Evolutionary conservation across 306 rosid genomes (phyloP), one percentile per base, ranked within the genome.

Genomic region (Ormosia semicastrata): DNA sequence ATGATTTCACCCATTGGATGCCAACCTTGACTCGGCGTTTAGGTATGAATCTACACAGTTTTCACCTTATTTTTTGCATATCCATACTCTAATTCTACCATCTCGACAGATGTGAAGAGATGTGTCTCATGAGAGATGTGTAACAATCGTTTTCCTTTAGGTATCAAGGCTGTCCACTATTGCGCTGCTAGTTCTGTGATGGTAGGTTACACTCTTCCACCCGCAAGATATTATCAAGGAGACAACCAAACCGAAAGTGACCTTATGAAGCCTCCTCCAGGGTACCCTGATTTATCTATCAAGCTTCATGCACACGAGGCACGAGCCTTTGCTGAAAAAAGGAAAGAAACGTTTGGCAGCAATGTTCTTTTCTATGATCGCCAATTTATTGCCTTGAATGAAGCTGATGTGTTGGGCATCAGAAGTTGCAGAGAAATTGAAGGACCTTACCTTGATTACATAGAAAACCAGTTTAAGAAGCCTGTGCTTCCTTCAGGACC

Each of bases 1-100:
- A 54, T 15, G 89, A 86, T 39, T 86, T 86, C 82, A n/a, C 85
- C 0, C 71, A 80, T 71, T 83, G 85, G 89, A 49, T 86, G 39
- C 87, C 89, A 37, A 2, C 39, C 3, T 17, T 83, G 79, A 3
- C 85, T 0, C 43, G 60, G 1, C 3, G 12, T 6, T 67, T 86
- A 33, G 86, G 89, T 0, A 73, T 72, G 41, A 24, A 24, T 24
- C 24, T 24, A 24, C 24, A 24, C 24, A 24, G 24, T 24, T 24
- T 24, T 24, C 24, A 24, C 24, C 24, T 24, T 24, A 1, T 24
- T 24, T 24, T 24, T 24, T 24, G 24, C 24, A 24, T 24, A 24
- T 24, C 24, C 24, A 24, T 24, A 24, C 24, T 24, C 24, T 24
- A 24, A 24, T 24, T 24, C 24, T 24, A n/a, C 24, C 24, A 24